Evolutionary conservation across 176 grass and related monocot species (phyloP).

Genomic region (Oryza nivara): DNA sequence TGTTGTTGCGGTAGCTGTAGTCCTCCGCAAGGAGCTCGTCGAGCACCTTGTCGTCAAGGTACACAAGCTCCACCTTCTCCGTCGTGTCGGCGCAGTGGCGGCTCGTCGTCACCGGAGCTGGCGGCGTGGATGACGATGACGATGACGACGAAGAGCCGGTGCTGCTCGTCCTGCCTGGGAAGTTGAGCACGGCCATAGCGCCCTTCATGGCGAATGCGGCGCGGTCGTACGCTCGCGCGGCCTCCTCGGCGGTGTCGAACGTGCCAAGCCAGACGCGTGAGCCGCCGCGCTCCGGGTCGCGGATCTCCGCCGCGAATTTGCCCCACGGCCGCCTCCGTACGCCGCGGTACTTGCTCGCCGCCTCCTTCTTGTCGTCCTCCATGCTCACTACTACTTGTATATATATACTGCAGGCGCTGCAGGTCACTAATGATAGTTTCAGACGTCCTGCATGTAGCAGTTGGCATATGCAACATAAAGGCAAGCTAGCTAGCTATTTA

Average conservation of each 20-base stretch:
- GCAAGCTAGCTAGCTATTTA: constrained; percentile 1
- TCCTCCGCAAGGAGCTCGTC: constrained; percentile 51
- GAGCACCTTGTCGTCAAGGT: constrained; percentile 62
- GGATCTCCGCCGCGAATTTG: constrained; percentile 80
- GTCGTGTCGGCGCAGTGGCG: not conserved
- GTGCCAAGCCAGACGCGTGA: constrained; percentile 79
- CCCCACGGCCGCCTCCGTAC: constrained; percentile 79
- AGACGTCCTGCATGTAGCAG: not conserved
- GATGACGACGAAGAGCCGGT: constrained; percentile 20
- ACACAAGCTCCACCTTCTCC: constrained; percentile 70
- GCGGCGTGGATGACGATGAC: constrained; percentile 21
- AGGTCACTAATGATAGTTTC: not conserved
- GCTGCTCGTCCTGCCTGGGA: constrained; percentile 45
- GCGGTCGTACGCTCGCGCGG: constrained; percentile 77
- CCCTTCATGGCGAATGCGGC: constrained; percentile 73
- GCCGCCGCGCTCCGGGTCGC: constrained; percentile 67
- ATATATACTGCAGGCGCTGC: not conserved
- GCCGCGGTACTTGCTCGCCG: constrained; percentile 64
- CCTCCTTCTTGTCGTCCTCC: constrained; percentile 51
- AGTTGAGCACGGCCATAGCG: constrained; percentile 72
- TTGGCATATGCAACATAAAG: too few species aligned
- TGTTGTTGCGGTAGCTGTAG: not conserved
- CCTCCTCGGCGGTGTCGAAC: constrained; percentile 82
- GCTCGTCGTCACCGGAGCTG: constrained; percentile 7
- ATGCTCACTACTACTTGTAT: not conserved